Evolutionary conservation across 2,329 filamentous ascomycete species (phyloP).

Genomic region (Aureobasidium sp.): DNA sequence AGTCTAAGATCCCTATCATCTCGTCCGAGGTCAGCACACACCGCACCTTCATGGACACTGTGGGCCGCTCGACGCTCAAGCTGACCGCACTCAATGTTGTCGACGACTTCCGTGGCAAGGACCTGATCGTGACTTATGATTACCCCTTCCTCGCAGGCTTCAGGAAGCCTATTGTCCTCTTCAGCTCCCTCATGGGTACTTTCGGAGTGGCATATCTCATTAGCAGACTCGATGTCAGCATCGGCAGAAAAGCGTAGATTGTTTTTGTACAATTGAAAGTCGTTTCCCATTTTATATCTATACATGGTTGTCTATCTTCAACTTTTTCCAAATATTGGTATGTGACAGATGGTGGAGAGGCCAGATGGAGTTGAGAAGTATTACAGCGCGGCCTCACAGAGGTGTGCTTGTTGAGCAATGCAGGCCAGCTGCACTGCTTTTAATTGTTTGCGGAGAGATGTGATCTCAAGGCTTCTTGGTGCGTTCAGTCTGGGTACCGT

Average conservation of each 20-base stretch:
- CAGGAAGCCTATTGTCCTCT: slow-evolving; percentile 79
- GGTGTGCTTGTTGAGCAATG: neutral
- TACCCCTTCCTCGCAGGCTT: slow-evolving; percentile 65
- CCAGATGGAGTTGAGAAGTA: neutral
- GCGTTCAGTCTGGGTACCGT: slow-evolving; percentile 32
- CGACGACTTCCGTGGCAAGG: slow-evolving; percentile 78
- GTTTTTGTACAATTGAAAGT: slow-evolving; percentile 4
- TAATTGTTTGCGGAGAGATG: neutral
- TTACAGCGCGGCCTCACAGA: neutral
- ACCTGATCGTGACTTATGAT: slow-evolving; percentile 78
- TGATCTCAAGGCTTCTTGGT: neutral
- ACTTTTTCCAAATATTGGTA: neutral
- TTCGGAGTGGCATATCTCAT: slow-evolving; percentile 69
- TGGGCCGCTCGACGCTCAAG: slow-evolving; percentile 74
- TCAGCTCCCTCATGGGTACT: slow-evolving; percentile 61
- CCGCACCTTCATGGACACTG: slow-evolving; percentile 87
- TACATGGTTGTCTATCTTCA: neutral
- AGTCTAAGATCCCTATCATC: slow-evolving; percentile 63
- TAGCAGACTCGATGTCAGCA: slow-evolving; percentile 72
- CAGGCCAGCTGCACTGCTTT: slow-evolving; percentile 4
- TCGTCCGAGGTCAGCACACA: slow-evolving; percentile 55
- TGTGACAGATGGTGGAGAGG: neutral
- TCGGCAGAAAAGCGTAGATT: slow-evolving; percentile 38
- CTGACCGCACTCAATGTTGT: slow-evolving; percentile 79
- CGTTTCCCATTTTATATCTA: neutral